Base-by-base conservation (phyloP, 176 grass and related monocot species). In the Tillandsia fasciculata region DNA sequence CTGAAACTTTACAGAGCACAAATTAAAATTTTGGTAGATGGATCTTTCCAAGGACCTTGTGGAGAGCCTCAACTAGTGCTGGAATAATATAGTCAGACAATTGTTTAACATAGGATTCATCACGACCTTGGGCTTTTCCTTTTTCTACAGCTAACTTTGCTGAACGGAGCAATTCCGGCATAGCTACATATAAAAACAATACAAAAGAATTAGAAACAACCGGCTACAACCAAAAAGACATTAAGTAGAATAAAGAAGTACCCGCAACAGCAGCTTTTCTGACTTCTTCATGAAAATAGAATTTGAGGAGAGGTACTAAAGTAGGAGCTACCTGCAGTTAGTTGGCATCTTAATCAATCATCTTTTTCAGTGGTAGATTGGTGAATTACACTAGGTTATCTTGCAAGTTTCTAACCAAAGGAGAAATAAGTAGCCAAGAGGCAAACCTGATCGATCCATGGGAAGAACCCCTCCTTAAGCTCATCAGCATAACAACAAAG, bases 401-500 rank as follows among this genome's bases (percentile, higher is more conserved):
- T 11, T 8, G 56, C 27, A 48, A 10, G 28, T 42, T 42, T 42
- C 33, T 42, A 42, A 7, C 5, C 65, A 48, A 79, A 7, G 53
- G 12, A 72, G 28, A 48, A 52, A 8, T 29, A n/a, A 51, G 2
- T 48, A 50, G 54, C 53, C 57, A 75, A 42, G 33, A 24, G 72
- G 70, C 23, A 56, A 84, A 99, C 94, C 94, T 99, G 95, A 78
- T 99, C 95, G 47, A 99, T 93, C 95, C 95, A 99, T 54, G 95
- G 95, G 69, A 84, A 99, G 85, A 99, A 99, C 6, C 95, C 95
- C 75, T 99, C 95, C 69, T 99, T 93, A 26, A 99, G 90, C 58
- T 99, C 95, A 86, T 99, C 95, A 66, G 95, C 95, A 78, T 99
- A 99, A 64, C 95, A 99, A 79, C 95, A 94, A 5, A 99, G 87